Conservation (phyloP, 2,329 filamentous ascomycete genomes). For the Ophiostoma himal-ulmi region DNA sequence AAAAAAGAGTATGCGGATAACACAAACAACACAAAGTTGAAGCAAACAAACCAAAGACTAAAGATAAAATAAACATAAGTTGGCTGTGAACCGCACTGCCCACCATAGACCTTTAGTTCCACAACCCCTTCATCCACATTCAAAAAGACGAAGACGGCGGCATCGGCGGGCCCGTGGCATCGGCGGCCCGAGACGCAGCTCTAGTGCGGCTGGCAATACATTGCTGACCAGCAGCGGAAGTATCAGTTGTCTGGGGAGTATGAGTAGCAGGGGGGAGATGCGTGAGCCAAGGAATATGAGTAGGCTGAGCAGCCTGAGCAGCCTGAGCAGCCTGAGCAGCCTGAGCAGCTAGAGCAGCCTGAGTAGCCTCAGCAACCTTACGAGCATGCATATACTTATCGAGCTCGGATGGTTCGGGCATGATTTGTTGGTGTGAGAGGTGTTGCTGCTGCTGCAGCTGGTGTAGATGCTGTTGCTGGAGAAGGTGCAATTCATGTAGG, state of each 20-base stretch:
- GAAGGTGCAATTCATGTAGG: neutral
- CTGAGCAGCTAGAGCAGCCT: neutral
- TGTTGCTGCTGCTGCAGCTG: neutral
- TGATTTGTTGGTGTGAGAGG: neutral
- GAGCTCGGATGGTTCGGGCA: neutral
- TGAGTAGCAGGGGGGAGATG: neutral
- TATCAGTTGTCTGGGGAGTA: neutral
- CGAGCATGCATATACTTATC: neutral
- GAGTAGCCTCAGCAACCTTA: too few relatives aligned
- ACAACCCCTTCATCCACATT: neutral
- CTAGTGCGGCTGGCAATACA: neutral
- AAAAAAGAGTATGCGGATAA: too few relatives aligned
- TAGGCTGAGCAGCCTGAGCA: neutral
- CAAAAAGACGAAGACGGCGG: neutral
- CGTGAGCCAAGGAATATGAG: too few relatives aligned
- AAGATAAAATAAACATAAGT: too few relatives aligned
- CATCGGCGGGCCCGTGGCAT: neutral
- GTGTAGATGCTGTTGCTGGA: neutral
- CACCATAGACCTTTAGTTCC: too few relatives aligned
- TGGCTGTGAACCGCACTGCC: too few relatives aligned
- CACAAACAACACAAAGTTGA: too few relatives aligned
- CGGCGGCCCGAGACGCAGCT: neutral
- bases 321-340: neutral
- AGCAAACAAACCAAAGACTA: too few relatives aligned
- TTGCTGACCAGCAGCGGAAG: neutral